Evolutionary conservation across 2,329 filamentous ascomycete species (phyloP).

Genomic region (Alternaria angustiovoidea): DNA sequence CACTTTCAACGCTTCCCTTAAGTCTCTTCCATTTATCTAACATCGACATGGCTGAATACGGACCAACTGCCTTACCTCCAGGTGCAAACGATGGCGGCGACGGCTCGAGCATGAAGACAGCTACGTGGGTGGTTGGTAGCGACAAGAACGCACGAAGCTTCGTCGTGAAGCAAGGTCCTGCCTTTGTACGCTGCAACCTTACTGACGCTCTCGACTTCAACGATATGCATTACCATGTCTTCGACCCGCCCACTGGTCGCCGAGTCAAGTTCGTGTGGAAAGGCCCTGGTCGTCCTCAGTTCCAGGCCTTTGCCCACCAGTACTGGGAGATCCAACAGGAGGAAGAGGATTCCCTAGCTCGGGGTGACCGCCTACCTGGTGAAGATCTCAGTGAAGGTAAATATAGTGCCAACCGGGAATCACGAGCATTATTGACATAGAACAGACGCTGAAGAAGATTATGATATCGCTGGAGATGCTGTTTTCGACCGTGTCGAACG

Average conservation of each 20-base stretch:
- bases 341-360: not conserved
- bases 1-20: not conserved
- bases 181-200: conserved; percentile 1
- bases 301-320: not conserved
- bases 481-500: not conserved
- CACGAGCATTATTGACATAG: not conserved
- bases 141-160: conserved; percentile 1
- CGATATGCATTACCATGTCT: not conserved
- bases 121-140: not conserved
- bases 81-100: conserved; percentile 1
- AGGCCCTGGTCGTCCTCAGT: not conserved
- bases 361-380: not conserved
- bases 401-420: too few species aligned
- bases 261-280: not conserved
- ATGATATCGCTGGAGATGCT: not conserved
- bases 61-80: not conserved
- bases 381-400: not conserved
- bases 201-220: not conserved
- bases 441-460: not conserved
- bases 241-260: not conserved
- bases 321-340: not conserved
- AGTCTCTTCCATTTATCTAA: not conserved
- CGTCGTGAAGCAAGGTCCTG: not conserved
- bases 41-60: not conserved
- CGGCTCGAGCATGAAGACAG: not conserved